Base-by-base conservation (phyloP, 106 monocot species). In the Acorus calamus region DNA sequence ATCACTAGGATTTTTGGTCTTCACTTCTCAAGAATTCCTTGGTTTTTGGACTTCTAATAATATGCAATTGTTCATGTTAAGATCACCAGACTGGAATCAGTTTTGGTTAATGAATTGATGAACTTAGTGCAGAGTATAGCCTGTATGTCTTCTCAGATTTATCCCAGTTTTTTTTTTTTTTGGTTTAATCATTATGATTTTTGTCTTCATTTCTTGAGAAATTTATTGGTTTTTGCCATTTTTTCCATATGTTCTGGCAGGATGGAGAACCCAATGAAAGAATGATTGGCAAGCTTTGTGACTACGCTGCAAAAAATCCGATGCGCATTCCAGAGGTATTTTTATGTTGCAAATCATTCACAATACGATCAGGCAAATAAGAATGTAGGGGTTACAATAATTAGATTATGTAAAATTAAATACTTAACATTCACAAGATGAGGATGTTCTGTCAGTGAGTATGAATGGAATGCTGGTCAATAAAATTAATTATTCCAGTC, bases 221-320 rank as follows among this genome's bases (percentile, higher is more conserved):
- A 0, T 50, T 57, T 67, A 14, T 53, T 67, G 28, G 61, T 63
- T n/a, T 50, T 11, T 14, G 5, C 11, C 8, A 56, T 11, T 8
- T 2, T 51, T 63, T n/a, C n/a, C n/a, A 62, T 69, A 13, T 73
- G 54, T 56, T 56, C 66, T 54, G 73, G 9, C 65, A 96, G 94
- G 87, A 87, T 72, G 87, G 76, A 72, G 73, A 80, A 61, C 94
- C 90, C 66, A 91, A 96, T 68, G 84, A 87, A 49, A 87, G 90
- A 64, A 90, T 87, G 84, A 87, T 96, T 52, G 54, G 73, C 46
- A 96, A 96, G 69, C 87, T 96, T 11, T 90, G 94, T 65, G 90
- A 96, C 12, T 96, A 96, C 74, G 80, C 78, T 53, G 84, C 81
- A 14, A 96, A 82, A 79, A 96, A 96, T 78, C 87, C 90, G 5